Evolutionary conservation across 345 rosid genomes (phyloP), one percentile per base, ranked within the genome.

Genomic region (Ailanthus altissimus): DNA sequence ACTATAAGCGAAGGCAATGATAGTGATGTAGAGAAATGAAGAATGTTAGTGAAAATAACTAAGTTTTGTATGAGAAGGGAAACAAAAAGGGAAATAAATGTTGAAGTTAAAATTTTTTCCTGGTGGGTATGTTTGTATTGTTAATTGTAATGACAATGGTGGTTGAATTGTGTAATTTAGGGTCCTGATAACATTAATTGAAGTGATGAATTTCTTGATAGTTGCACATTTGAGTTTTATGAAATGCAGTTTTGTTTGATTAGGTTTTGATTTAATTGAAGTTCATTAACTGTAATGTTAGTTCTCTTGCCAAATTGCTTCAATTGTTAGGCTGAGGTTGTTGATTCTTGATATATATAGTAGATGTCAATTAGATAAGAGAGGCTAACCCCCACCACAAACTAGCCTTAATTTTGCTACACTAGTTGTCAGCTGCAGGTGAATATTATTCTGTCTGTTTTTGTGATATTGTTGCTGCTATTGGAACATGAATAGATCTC

Each of bases 1-100:
- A 75, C 78, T 18, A 38, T 72, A 8, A 75, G 80, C 8, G 38
- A 74, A 14, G 56, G 67, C 56, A 67, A 79, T 47, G 84, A 78
- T 43, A 62, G 16, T 74, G 82, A 72, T 59, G 58, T 68, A 70
- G 26, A 76, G 10, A 59, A 74, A 45, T 20, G 20, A 73, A 49
- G 70, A 53, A 65, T 51, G 38, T 21, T 53, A 40, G 42, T 51
- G 28, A 21, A 25, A 75, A 1, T 53, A 1, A 15, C 3, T 21
- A 1, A 4, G 7, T 38, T n/a, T 68, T 61, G 18, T 23, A 69
- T 70, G 38, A 60, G 42, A 16, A 25, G 40, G 10, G 25, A 56
- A 28, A 53, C 7, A 26, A 65, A 65, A 38, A 8, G 67, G 54
- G 12, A 32, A 12, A 42, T 12, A n/a, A 6, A 28, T 21, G 53